Evolutionary conservation across 768 basidiomycete species (phyloP).

Genomic region (Naganishia vaughanmartiniae): DNA sequence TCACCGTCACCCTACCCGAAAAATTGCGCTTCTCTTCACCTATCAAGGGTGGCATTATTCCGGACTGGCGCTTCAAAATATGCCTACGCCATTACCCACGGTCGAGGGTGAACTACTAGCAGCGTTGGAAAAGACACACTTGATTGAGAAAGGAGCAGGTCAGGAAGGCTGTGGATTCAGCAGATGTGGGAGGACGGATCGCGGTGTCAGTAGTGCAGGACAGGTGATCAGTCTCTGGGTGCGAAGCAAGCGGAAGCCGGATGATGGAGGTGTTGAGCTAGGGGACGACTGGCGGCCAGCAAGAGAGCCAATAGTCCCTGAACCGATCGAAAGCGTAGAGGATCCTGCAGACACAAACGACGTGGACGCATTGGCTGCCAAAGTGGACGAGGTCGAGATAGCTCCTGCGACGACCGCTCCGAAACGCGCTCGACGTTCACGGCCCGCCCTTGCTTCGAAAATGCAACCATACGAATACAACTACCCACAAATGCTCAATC

Average conservation of each 20-base stretch:
- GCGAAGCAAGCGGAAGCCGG: conserved; percentile 58
- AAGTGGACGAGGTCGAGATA: background rate
- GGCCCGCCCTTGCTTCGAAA: background rate
- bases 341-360: background rate
- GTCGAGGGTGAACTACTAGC: conserved; percentile 84
- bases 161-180: conserved; percentile 86
- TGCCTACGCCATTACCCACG: conserved; percentile 61
- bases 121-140: conserved; percentile 70
- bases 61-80: conserved; percentile 75
- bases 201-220: conserved; percentile 88
- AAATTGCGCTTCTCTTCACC: conserved; percentile 89
- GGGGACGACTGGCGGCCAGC: conserved; percentile 38
- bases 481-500: conserved; percentile 78
- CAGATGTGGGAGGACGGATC: conserved; percentile 88
- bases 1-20: conserved; percentile 64
- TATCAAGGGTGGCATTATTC: conserved; percentile 91
- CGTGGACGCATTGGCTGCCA: no score
- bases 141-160: conserved; percentile 72
- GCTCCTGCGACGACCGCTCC: background rate
- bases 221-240: conserved; percentile 93
- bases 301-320: background rate
- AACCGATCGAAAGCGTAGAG: background rate
- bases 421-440: conserved; percentile 8
- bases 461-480: conserved; percentile 60
- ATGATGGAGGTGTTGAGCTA: conserved; percentile 39